Base-by-base conservation (phyloP, 164 flowering plant genomes). In the Annona squamosa region DNA sequence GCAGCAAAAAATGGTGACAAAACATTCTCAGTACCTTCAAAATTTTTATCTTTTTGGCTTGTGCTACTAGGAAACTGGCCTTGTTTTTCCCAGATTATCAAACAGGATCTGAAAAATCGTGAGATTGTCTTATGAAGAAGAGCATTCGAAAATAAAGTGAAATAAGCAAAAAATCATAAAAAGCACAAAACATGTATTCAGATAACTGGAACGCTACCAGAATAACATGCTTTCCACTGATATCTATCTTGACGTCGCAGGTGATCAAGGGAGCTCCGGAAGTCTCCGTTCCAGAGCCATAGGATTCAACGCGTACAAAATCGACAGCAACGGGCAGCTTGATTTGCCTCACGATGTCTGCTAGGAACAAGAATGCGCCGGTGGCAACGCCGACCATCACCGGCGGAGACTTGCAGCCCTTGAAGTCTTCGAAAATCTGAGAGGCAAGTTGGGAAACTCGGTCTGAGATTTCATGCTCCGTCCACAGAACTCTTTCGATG, bases 311-410 rank as follows among this genome's bases (percentile, higher is more conserved):
- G 1, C 97, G 85, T 18, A 94, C 64, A 68, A 92, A 82, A 79
- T 94, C 97, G 16, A 94, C 87, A 19, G 74, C 48, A 13, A 94
- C 46, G 0, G 96, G 94, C 37, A 92, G 63, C 6, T 63, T 69
- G 48, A 92, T 83, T 64, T 67, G 72, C 68, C 91, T 74, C 65
- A 84, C 90, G 18, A 94, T 79, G 77, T 94, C 98, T 5, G 97
- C 93, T 17, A 92, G 71, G 85, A 94, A 94, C 69, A 94, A 69
- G 76, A 90, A 90, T 0, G 97, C 98, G 13, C 98, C 98, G 56
- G 95, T 91, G 70, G 98, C 98, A 16, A 93, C 97, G 3, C 92
- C 95, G 10, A 90, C 87, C 10, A 91, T 0, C 16, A 87, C 83
- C 3, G 85, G 86, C 62, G 91, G 81, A 45, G 84, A 72, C 37